These are phyloP conservation scores for Tieghemostelium lacteum DNA, from an alignment of 78 protist genomes.

Conservation along the genomic window DNA sequence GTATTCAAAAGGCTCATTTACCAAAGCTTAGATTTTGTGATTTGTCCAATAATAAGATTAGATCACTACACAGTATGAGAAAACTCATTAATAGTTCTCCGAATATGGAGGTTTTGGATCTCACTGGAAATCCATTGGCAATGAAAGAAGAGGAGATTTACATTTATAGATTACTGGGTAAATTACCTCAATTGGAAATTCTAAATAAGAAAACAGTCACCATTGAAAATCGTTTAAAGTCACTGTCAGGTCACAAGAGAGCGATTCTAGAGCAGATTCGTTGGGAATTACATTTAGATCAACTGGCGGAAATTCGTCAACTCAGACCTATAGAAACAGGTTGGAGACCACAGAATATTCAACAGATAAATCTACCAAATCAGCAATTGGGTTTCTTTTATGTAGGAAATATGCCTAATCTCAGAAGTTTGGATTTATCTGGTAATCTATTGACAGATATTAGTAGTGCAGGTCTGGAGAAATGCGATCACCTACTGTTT, in stretches of 20 bases:
- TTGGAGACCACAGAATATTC: constrained; percentile 52
- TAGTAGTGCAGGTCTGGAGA: constrained; percentile 17
- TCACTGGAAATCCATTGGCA: constrained; percentile 20
- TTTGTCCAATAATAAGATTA: constrained; percentile 42
- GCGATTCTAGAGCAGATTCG: constrained; percentile 17
- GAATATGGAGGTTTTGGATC: constrained; percentile 41
- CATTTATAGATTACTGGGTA: neutral
- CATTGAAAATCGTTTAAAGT: constrained; percentile 28
- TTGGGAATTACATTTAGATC: constrained; percentile 47
- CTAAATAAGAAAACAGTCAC: neutral
- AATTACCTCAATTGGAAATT: constrained; percentile 18
- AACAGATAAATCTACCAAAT: neutral
- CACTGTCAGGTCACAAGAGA: neutral
- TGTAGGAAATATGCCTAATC: constrained; percentile 23
- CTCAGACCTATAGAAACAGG: constrained; percentile 27
- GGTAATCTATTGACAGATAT: constrained; percentile 11
- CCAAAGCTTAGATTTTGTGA: constrained; percentile 53
- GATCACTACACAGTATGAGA: neutral
- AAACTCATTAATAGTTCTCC: constrained; percentile 28
- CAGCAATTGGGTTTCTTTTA: constrained; percentile 27
- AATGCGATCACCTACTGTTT: constrained; percentile 10
- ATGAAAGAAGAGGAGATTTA: neutral
- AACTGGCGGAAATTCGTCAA: constrained; percentile 18
- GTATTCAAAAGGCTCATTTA: constrained; percentile 15
- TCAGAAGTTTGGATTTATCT: constrained; percentile 17